These are phyloP conservation scores for Diaporthe sp. DNA, from an alignment of 2,329 filamentous ascomycete species.

Conservation along the genomic window DNA sequence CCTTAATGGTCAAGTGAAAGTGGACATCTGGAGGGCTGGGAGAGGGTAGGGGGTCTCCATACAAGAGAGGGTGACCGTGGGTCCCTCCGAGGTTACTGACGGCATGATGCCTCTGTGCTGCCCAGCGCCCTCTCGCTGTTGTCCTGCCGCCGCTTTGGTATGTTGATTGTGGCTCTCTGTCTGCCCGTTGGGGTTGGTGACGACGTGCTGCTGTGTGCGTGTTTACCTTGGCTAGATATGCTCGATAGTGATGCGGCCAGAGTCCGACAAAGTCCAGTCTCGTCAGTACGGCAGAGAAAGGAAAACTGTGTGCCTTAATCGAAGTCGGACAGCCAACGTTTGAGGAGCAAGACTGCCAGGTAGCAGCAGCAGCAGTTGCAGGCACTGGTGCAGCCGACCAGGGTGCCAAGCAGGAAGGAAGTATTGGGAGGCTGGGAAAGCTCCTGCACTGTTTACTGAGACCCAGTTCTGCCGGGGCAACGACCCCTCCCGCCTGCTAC, in stretches of 20 bases:
- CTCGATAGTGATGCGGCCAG: constrained; percentile 3
- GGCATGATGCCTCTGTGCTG: constrained; percentile 38
- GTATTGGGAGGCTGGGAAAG: constrained; percentile 33
- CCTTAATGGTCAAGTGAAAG: constrained; percentile 21
- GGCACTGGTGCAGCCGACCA: constrained; percentile 9
- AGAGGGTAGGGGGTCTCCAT: constrained; percentile 29
- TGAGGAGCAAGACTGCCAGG: constrained; percentile 16
- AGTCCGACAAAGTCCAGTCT: constrained; percentile 7
- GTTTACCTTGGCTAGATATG: constrained; percentile 8
- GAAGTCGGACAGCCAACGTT: constrained; percentile 1
- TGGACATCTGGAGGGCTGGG: constrained; percentile 20
- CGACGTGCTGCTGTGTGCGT: not conserved
- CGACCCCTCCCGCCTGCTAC: constrained; percentile 3
- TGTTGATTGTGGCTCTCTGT: not conserved
- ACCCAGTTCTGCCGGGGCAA: constrained; percentile 22
- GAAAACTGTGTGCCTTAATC: constrained; percentile 20
- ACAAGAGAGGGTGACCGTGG: constrained; percentile 42
- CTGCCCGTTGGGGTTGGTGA: not conserved
- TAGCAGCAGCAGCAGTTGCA: constrained; percentile 16
- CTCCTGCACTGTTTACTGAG: constrained; percentile 24
- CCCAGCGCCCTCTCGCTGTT: constrained; percentile 13
- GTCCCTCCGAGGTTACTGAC: constrained; percentile 38
- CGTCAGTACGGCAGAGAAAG: constrained; percentile 27
- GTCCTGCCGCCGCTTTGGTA: not conserved
- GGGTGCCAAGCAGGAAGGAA: constrained; percentile 29